Evolutionary conservation across 2,329 filamentous ascomycete species (phyloP).

Genomic region (Epichloe sp.): DNA sequence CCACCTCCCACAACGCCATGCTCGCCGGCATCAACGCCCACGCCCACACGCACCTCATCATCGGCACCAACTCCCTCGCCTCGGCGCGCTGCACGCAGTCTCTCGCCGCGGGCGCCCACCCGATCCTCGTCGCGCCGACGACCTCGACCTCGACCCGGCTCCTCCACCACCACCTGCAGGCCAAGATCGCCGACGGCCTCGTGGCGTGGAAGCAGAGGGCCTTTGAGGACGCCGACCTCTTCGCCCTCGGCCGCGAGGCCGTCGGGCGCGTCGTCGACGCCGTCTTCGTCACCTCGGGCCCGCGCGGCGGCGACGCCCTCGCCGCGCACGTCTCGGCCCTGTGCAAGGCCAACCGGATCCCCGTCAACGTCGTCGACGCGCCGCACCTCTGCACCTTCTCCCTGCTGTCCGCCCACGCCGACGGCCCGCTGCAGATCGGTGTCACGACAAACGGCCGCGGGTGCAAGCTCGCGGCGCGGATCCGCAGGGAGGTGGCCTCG

Average conservation of each 20-base stretch:
- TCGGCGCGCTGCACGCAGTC: slow-evolving; percentile 69
- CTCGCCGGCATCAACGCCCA: slow-evolving; percentile 61
- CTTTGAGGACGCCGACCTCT: slow-evolving; percentile 62
- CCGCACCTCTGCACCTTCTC: slow-evolving; percentile 81
- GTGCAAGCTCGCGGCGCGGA: slow-evolving; percentile 82
- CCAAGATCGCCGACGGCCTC: slow-evolving; percentile 51
- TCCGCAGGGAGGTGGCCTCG: slow-evolving; percentile 76
- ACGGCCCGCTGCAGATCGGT: slow-evolving; percentile 86
- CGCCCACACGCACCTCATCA: slow-evolving; percentile 65
- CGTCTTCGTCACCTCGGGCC: slow-evolving; percentile 67
- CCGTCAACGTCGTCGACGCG: slow-evolving; percentile 83
- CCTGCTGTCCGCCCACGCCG: slow-evolving; percentile 74
- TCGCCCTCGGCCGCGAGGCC: slow-evolving; percentile 64
- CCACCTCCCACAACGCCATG: slow-evolving; percentile 23
- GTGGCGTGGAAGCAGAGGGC: slow-evolving; percentile 51
- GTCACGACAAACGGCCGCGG: slow-evolving; percentile 92
- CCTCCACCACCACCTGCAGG: slow-evolving; percentile 43
- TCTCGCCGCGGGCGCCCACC: slow-evolving; percentile 66
- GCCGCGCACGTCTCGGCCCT: slow-evolving; percentile 56
- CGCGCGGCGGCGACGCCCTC: slow-evolving; percentile 30
- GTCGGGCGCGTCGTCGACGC: slow-evolving; percentile 72
- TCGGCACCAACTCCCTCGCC: slow-evolving; percentile 82
- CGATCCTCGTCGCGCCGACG: slow-evolving; percentile 64
- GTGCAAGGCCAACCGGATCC: slow-evolving; percentile 71
- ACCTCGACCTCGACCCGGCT: slow-evolving; percentile 40